Evolutionary conservation across 1,139 yeast genomes (phyloP), one percentile per base, ranked within the genome.

Genomic region (Magnusiomyces sp.): DNA sequence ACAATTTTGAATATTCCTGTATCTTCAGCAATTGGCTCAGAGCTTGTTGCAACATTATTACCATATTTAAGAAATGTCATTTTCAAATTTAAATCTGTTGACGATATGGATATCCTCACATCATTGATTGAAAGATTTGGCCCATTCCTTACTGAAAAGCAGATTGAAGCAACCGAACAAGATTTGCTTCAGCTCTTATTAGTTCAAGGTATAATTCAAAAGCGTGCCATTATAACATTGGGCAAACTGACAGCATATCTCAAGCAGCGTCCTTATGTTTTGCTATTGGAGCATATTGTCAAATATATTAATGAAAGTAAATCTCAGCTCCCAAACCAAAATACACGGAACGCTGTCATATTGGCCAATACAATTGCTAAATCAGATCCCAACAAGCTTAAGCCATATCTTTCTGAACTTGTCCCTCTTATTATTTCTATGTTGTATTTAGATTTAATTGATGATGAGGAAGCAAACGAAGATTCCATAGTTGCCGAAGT

Each of bases 71-170:
- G 68, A 11, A 58, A 59, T 4, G 58, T 62, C n/a, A 56, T 62
- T 5, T 60, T 60, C 16, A 59, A 62, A 31, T n/a, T 17, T 5
- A 54, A 59, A 10, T 71, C 79, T 0, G 72, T 82, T 43, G 92
- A 84, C 57, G 70, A 76, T 38, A 74, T 83, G 57, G 95, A 85
- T 60, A 74, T 83, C 5, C 65, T 83, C 46, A 72, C 75, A 31
- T 89, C 83, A 57, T 60, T 83, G 40, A 67, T 82, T 46, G 74
- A 73, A 52, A 71, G 74, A 50, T 69, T 80, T 53, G 88, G 89
- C 1, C 62, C 67, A 31, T 71, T 70, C 10, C 70, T 86, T 44
- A 59, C 70, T 0, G 56, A 62, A 1, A 60, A 65, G 0, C 83
- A 81, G 53, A 59, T 76, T 11, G 57, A 57, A 1, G 59, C 62